Conservation (phyloP, 2,329 filamentous ascomycete species). For the Beauveria australis region DNA sequence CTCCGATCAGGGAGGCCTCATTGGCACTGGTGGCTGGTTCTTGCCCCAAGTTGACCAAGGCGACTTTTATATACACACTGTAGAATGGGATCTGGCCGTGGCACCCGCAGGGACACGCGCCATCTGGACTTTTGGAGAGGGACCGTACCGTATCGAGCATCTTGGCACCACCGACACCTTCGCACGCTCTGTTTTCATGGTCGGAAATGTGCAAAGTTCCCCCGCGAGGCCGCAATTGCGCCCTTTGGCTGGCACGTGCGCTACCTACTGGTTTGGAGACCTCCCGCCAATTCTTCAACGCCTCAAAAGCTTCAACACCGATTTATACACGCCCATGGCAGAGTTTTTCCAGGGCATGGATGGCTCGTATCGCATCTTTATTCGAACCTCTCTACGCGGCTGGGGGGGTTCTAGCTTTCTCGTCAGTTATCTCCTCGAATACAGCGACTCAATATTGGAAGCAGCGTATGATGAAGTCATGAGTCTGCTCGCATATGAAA, state of each 20-base stretch:
- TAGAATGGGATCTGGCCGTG: slow-evolving; percentile 12
- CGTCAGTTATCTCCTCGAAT: slow-evolving; percentile 13
- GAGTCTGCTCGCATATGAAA: slow-evolving; percentile 12
- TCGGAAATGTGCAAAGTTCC: slow-evolving; percentile 11
- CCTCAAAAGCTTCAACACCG: slow-evolving; percentile 11
- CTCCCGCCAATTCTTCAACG: slow-evolving; percentile 11
- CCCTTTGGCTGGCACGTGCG: neutral
- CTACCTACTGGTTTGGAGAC: slow-evolving; percentile 14
- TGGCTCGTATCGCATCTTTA: slow-evolving; percentile 13
- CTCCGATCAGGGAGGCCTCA: slow-evolving; percentile 6
- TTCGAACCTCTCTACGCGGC: slow-evolving; percentile 8
- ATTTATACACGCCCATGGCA: slow-evolving; percentile 10
- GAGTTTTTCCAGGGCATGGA: slow-evolving; percentile 9
- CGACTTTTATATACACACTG: slow-evolving; percentile 7
- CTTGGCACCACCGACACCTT: slow-evolving; percentile 8
- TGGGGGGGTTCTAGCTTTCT: slow-evolving; percentile 12
- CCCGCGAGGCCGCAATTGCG: slow-evolving; percentile 3
- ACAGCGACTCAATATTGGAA: slow-evolving; percentile 5
- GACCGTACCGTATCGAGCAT: slow-evolving; percentile 8
- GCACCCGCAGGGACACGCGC: slow-evolving; percentile 12
- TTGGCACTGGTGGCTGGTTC: slow-evolving; percentile 12
- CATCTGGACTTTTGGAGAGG: slow-evolving; percentile 15
- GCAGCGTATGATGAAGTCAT: slow-evolving; percentile 7
- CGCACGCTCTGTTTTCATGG: slow-evolving; percentile 13
- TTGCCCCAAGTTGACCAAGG: slow-evolving; percentile 11